Base-by-base conservation (phyloP, 1,139 yeast genomes). In the Suhomyces coccinellae region DNA sequence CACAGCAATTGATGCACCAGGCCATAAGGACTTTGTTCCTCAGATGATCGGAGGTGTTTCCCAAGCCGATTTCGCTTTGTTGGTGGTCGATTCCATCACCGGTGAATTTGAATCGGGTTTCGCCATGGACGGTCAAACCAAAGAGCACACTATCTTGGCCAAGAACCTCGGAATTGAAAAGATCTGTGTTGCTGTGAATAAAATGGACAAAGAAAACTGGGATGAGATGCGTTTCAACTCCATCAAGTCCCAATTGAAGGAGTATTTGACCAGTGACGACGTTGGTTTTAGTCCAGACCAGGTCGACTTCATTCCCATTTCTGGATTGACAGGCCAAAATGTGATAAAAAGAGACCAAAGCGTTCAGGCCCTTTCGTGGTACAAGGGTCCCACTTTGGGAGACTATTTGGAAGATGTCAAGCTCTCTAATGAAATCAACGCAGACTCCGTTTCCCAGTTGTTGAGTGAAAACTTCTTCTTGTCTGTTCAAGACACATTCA, bases 1-100 rank as follows among this genome's bases (percentile, higher is more conserved):
- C 64, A 89, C 96, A 0, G 88, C 96, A 26, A 86, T 95, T 40
- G 99, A 95, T 69, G 97, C 99, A 0, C 99, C 99, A 0, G 80
- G 80, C 1, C 80, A 75, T 52, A 71, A 67, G 44, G 80, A 75
- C 50, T 75, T 73, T 52, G 78, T 75, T 11, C 80, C 80, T 0
- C 79, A 74, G 47, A 87, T 51, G 84, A 82, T 73, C 37, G 72
- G 74, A 33, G 79, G 79, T 17, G 76, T 73, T 14, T 67, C 76
- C 10, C 78, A 74, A 52, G 86, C 87, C 0, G 95, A 87, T 55
- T 66, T 83, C 44, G 93, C 91, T 0, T 71, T 87, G 27, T 68
- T 86, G 36, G 88, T 87, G 10, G 79, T 87, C 12, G 99, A 95
- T 63, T 73, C 96, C 8, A 81, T 85, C 26, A 77, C 80, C 1